Base-by-base conservation (phyloP, 306 rosid species). In the Delonix regia region DNA sequence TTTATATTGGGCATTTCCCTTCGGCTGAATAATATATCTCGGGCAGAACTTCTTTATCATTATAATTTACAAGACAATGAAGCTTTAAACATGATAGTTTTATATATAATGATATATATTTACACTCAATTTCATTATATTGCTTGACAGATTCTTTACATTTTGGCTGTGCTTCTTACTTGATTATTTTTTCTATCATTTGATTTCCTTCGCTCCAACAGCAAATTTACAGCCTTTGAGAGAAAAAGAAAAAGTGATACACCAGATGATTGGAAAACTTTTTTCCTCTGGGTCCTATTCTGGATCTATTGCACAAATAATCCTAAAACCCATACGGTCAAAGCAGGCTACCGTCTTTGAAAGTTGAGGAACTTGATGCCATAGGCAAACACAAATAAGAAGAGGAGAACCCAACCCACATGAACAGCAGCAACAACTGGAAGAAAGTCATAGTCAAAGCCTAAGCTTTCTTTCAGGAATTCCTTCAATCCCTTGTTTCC, bases 341-440 rank as follows among this genome's bases (percentile, higher is more conserved):
- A 7, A 1, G 48, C 39, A 19, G 14, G 5, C 64, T 60, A 88
- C 87, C 92, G 80, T 59, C 80, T 88, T 52, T 89, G 97, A 77
- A 84, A 93, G 89, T 93, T 90, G 0, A 93, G 85, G 86, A 61
- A 87, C 85, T 76, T 86, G 62, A 90, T 90, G 60, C 88, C 87
- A 27, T 71, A 89, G 3, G 94, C 94, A 70, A 90, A 93, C 53
- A 83, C 87, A 21, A 93, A 82, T 36, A 84, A 73, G 88, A 92
- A 92, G 69, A 90, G 85, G 21, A 90, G 85, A 21, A 88, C 94
- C 91, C 92, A 93, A 36, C 79, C 91, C 10, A 90, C 30, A 65
- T 90, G 94, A 77, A 83, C 94, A 25, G 75, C 4, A 39, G 76
- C 90, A 24, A 93, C 88, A 0, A 56, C 83, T 13, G 87, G 74